Conservation (phyloP, 2,329 filamentous ascomycete genomes). For the Ophiostoma fasciatum region DNA sequence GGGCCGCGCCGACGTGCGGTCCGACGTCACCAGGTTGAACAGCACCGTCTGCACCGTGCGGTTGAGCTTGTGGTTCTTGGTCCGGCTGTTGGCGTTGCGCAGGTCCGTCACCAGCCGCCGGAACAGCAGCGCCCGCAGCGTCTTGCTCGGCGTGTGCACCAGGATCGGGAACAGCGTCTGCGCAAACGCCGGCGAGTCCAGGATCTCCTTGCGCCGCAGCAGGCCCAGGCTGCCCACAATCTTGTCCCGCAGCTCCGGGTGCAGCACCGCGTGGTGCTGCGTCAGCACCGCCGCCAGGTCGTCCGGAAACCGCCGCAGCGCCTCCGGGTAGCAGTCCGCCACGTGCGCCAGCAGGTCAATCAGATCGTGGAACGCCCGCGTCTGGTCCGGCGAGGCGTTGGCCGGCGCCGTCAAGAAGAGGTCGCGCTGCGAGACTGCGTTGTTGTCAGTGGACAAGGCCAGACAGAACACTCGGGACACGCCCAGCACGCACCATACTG, state of each 20-base stretch:
- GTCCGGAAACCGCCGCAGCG: constrained; percentile 61
- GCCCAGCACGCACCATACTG: constrained; percentile 51
- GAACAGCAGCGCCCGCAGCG: constrained; percentile 68
- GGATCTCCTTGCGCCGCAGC: constrained; percentile 77
- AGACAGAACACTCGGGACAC: background rate
- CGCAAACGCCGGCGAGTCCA: constrained; percentile 62
- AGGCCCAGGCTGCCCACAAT: constrained; percentile 82
- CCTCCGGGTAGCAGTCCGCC: constrained; percentile 78
- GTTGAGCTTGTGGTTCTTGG: constrained; percentile 85
- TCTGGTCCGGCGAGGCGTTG: constrained; percentile 59
- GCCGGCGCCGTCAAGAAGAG: constrained; percentile 78
- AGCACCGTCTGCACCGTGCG: constrained; percentile 84
- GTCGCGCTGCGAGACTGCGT: constrained; percentile 53
- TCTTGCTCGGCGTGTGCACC: constrained; percentile 76
- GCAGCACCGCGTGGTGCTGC: constrained; percentile 67
- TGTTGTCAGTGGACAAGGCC: background rate
- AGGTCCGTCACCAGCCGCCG: constrained; percentile 85
- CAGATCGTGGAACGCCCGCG: constrained; percentile 76
- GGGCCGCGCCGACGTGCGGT: constrained; percentile 70
- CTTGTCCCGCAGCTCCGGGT: constrained; percentile 82
- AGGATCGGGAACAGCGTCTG: constrained; percentile 92
- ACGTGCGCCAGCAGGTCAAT: constrained; percentile 91
- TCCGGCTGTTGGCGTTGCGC: constrained; percentile 71
- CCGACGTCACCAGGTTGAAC: constrained; percentile 78
- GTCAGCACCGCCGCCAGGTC: constrained; percentile 71